Conservation (phyloP, 2,329 filamentous ascomycete genomes). For the Diaporthe velutina region DNA sequence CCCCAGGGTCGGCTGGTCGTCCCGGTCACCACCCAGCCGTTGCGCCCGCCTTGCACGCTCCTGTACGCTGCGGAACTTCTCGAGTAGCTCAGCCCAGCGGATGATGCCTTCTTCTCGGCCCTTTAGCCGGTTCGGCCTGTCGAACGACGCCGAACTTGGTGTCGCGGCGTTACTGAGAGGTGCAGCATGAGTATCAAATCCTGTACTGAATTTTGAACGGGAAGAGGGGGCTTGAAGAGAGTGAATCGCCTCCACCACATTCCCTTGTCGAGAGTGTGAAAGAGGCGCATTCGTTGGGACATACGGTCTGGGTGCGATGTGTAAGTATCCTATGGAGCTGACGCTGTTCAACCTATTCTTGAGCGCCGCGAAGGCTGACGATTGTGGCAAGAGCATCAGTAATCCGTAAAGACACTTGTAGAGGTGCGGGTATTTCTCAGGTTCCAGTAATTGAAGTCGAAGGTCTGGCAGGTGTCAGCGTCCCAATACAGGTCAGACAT, state of each 20-base stretch:
- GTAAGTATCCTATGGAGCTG: slow-evolving; percentile 94
- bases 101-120: slow-evolving; percentile 86
- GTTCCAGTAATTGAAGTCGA: slow-evolving; percentile 92
- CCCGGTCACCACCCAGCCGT: slow-evolving; percentile 64
- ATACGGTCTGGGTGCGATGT: slow-evolving; percentile 84
- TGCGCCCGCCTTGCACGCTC: slow-evolving; percentile 84
- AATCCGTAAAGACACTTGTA: slow-evolving; percentile 99
- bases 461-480: slow-evolving; percentile 72
- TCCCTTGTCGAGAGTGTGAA: slow-evolving; percentile 49
- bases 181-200: slow-evolving; percentile 52
- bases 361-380: slow-evolving; percentile 93
- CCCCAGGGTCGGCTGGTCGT: slow-evolving; percentile 60
- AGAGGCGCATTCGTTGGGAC: slow-evolving; percentile 55
- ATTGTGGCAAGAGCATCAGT: slow-evolving; percentile 98
- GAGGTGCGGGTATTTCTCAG: slow-evolving; percentile 92
- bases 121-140: slow-evolving; percentile 83
- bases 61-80: slow-evolving; percentile 94
- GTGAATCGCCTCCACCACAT: slow-evolving; percentile 49
- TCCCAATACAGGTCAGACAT: background rate
- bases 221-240: slow-evolving; percentile 41
- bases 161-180: slow-evolving; percentile 59
- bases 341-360: slow-evolving; percentile 98
- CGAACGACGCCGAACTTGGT: slow-evolving; percentile 70
- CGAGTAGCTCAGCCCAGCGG: slow-evolving; percentile 91
- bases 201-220: slow-evolving; percentile 45